phyloP scores from a whole-genome alignment of 2,329 filamentous ascomycete genomes.

The Aspergillus latus region DNA sequence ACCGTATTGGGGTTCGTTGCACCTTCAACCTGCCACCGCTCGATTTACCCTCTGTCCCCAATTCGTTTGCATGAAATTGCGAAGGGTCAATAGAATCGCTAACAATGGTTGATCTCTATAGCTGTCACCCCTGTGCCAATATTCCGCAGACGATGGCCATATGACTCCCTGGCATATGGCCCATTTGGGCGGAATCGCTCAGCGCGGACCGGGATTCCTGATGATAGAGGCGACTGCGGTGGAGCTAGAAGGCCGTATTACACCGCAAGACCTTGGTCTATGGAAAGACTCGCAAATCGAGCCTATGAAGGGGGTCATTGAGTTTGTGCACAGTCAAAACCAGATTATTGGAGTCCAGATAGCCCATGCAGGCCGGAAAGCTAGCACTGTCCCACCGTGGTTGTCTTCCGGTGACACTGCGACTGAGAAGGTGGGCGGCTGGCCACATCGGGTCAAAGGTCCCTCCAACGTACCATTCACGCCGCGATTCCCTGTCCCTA shows the following conservation, averaged over 20 bases:
- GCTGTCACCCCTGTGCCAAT: conserved; percentile 57
- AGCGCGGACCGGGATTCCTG: conserved; percentile 70
- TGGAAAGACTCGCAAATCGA: conserved; percentile 83
- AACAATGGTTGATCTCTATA: conserved; percentile 38
- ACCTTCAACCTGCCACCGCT: background rate
- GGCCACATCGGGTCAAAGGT: conserved; percentile 33
- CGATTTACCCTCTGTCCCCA: no score
- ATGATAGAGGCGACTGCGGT: conserved; percentile 79
- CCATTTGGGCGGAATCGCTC: conserved; percentile 75
- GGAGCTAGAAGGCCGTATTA: conserved; percentile 74
- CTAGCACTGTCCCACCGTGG: conserved; percentile 57
- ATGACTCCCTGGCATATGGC: conserved; percentile 78
- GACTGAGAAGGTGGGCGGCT: conserved; percentile 53
- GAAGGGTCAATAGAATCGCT: background rate
- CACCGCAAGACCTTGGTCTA: conserved; percentile 60
- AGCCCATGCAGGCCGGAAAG: conserved; percentile 71
- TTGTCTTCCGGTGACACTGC: conserved; percentile 45
- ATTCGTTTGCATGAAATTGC: no score
- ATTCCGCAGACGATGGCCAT: conserved; percentile 68
- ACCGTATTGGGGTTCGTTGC: conserved; percentile 23
- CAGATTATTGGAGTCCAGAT: conserved; percentile 79
- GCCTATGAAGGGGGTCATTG: conserved; percentile 64
- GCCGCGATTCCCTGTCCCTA: conserved; percentile 60
- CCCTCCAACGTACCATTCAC: conserved; percentile 61
- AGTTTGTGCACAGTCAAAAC: conserved; percentile 76